Conservation (phyloP, 164 flowering plant genomes). For the Amborella trichopoda region DNA sequence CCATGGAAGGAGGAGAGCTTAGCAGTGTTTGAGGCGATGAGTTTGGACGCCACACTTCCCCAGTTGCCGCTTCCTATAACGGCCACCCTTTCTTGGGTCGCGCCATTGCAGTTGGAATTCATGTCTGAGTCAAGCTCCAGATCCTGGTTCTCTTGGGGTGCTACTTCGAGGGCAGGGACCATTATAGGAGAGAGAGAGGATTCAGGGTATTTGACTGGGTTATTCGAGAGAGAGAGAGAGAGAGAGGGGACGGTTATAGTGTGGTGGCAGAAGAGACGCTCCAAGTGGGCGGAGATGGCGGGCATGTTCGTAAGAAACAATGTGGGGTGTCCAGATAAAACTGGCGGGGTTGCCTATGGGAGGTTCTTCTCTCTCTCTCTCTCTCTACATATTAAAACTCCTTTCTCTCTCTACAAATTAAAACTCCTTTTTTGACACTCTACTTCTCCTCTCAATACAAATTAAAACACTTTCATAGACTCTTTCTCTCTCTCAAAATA, state of each 20-base stretch:
- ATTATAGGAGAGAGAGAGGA: background rate
- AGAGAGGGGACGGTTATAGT: background rate
- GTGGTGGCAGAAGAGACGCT: background rate
- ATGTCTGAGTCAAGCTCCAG: background rate
- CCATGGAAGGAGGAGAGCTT: constrained; percentile 58
- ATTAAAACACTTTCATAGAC: too few species aligned
- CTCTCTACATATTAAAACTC: too few species aligned
- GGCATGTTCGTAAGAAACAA: constrained; percentile 26
- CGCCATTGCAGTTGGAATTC: background rate
- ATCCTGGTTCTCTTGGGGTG: background rate
- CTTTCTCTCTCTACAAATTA: too few species aligned
- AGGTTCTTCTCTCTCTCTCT: constrained; percentile 5
- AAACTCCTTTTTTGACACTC: too few species aligned
- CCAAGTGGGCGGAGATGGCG: constrained; percentile 29
- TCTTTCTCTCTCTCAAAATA: too few species aligned
- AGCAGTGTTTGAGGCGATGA: constrained; percentile 78
- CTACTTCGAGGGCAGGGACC: constrained; percentile 16
- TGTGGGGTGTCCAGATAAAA: constrained; percentile 4
- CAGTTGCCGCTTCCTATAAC: constrained; percentile 94
- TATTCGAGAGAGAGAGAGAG: background rate
- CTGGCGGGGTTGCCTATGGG: constrained; percentile 14
- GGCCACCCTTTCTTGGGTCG: constrained; percentile 28
- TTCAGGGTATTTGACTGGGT: too few species aligned
- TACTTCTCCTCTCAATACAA: too few species aligned
- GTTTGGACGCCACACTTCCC: constrained; percentile 96